Base-by-base conservation (phyloP, 371 early-diverging fungal genomes). In the Thermomucor indicae-seudaticae region DNA sequence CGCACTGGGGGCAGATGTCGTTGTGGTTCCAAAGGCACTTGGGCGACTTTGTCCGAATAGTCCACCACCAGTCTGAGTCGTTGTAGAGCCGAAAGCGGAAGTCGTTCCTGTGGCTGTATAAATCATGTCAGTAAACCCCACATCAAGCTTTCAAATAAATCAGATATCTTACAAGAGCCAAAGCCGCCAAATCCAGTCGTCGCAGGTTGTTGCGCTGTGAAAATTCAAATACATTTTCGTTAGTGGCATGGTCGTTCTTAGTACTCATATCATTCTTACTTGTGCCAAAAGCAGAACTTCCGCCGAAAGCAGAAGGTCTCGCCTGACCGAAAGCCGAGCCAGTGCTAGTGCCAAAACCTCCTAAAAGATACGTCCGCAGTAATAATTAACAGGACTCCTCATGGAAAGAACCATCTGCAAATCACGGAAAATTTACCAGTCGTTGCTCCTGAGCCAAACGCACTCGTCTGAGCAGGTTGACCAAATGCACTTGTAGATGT, bases 291-390 rank as follows among this genome's bases (percentile, higher is more conserved):
- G 65, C 67, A 27, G 55, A 35, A 16, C 51, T 51, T n/a, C 51
- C 55, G 24, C 72, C 70, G 47, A 70, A 70, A 12, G 66, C 66
- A 48, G 67, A 47, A 38, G 58, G 60, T 55, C 67, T 55, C 17
- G 67, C 39, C 49, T 71, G 72, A 48, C 83, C 83, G 49, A 80
- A 80, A 11, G 80, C 80, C 28, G 64, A 48, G 1, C 73, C 51
- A 8, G 59, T 48, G 16, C 61, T 49, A 12, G 78, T 51, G 27
- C 72, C 72, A 34, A 72, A 72, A 28, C 57, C 66, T 41, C 60
- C 69, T 68, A 35, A 29, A 6, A 1, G 17, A 29, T 22, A 32
- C 19, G 10, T 16, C 41, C 4, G 29, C 19, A 29, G 25, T n/a
- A n/a, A n/a, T n/a, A n/a, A n/a, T n/a, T n/a, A n/a, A n/a, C n/a